Conservation (phyloP, 192 early-diverging fungal species). For the Dispira parvispora region DNA sequence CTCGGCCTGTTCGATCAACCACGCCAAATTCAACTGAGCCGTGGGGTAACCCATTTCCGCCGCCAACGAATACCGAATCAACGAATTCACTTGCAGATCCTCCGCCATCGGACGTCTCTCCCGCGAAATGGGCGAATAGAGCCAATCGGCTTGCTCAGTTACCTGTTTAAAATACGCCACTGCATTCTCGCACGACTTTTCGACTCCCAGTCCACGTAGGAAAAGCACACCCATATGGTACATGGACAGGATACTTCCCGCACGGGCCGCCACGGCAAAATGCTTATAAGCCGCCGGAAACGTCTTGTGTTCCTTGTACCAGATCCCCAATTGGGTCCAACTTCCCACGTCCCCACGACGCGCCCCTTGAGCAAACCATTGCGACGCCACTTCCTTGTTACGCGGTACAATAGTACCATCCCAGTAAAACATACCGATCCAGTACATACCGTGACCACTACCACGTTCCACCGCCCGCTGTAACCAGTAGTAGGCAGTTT, state of each 20-base stretch:
- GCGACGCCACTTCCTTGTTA: conserved; percentile 36
- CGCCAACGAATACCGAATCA: conserved; percentile 58
- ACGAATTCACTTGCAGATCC: conserved; percentile 43
- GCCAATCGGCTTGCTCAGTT: conserved; percentile 75
- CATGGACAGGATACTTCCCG: conserved; percentile 56
- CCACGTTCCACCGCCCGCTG: conserved; percentile 38
- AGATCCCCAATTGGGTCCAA: conserved; percentile 33
- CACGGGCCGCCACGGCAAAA: conserved; percentile 39
- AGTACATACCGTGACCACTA: conserved; percentile 37
- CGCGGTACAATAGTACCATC: conserved; percentile 38
- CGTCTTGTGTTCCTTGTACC: conserved; percentile 18
- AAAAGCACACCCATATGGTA: conserved; percentile 68
- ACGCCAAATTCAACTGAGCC: conserved; percentile 81
- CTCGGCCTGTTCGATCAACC: conserved; percentile 49
- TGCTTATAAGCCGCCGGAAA: conserved; percentile 26
- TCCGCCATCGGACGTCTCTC: conserved; percentile 36
- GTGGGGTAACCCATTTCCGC: conserved; percentile 82
- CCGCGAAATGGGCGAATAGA: conserved; percentile 39
- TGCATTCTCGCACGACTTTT: conserved; percentile 43
- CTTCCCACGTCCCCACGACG: conserved; percentile 54
- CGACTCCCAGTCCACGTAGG: conserved; percentile 26
- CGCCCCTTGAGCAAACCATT: conserved; percentile 53
- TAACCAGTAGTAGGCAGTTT: conserved; percentile 63
- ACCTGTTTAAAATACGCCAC: conserved; percentile 61
- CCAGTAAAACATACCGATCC: conserved; percentile 56